A percentile compares a stretch with the other conserved stretches of the same genome.
phyloP scores from a whole-genome alignment of 2,329 filamentous ascomycete species.

The Botrytis sinoallii region DNA sequence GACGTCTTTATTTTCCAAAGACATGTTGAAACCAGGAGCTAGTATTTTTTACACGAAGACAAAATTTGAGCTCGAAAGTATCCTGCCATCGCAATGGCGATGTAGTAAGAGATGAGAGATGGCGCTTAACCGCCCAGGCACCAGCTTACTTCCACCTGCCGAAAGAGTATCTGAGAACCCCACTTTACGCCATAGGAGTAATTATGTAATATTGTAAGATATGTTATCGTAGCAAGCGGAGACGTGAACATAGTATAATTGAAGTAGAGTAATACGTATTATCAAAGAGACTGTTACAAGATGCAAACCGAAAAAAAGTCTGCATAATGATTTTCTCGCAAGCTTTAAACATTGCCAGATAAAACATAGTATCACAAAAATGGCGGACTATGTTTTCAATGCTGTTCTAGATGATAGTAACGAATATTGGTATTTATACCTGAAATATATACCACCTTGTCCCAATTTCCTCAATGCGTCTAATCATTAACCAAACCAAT shows the following conservation, averaged over 20 bases:
- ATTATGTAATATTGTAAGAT: background rate
- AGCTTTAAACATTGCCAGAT: background rate
- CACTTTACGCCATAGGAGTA: background rate
- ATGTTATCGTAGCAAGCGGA: background rate
- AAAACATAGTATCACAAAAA: background rate
- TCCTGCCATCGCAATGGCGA: background rate
- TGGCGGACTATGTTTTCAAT: background rate
- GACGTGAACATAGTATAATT: background rate
- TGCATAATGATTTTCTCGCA: background rate
- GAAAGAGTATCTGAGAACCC: background rate
- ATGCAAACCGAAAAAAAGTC: background rate
- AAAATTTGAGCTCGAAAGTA: background rate
- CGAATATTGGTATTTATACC: background rate
- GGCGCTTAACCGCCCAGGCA: background rate
- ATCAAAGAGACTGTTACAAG: background rate
- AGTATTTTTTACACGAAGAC: background rate
- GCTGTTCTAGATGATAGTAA: background rate
- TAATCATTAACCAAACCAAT: background rate
- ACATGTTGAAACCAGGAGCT: background rate
- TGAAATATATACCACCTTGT: background rate
- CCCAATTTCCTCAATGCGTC: background rate
- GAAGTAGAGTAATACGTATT: background rate
- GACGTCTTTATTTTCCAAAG: background rate
- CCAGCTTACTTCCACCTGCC: background rate
- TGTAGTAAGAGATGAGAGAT: background rate